A percentile compares a stretch with the other conserved stretches of the same genome.
Evolutionary conservation across 2,329 filamentous ascomycete species (phyloP).

Genomic region (Madurella fahalii): DNA sequence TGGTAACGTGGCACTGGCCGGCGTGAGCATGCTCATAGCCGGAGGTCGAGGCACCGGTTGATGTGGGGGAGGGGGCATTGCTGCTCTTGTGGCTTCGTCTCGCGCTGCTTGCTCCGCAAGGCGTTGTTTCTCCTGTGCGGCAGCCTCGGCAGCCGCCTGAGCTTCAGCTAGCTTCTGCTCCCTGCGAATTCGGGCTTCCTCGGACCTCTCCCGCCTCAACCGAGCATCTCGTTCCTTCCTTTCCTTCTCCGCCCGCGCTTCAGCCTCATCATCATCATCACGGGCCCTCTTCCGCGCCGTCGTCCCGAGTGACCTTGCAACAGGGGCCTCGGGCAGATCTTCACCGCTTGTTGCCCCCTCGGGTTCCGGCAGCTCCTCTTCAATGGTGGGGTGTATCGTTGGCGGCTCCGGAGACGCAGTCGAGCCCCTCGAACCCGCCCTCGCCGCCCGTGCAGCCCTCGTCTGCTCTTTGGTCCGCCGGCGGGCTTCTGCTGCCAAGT

Average conservation of each 20-base stretch:
- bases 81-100: slow-evolving; percentile 7
- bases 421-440: not conserved
- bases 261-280: slow-evolving; percentile 16
- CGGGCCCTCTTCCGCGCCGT: slow-evolving; percentile 13
- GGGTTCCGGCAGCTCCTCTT: slow-evolving; percentile 3
- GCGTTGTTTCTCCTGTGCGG: not conserved
- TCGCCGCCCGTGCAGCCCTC: not conserved
- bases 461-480: slow-evolving; percentile 1
- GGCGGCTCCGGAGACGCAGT: slow-evolving; percentile 1
- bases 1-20: not conserved
- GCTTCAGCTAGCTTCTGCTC: slow-evolving; percentile 7
- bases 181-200: slow-evolving; percentile 1
- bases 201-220: slow-evolving; percentile 12
- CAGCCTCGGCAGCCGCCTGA: not conserved
- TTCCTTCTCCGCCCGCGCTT: slow-evolving; percentile 12
- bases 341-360: slow-evolving; percentile 1
- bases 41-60: not conserved
- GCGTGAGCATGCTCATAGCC: slow-evolving; percentile 1
- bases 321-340: not conserved
- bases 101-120: slow-evolving; percentile 1
- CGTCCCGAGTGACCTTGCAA: not conserved
- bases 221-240: slow-evolving; percentile 13
- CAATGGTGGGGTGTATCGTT: not conserved
- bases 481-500: slow-evolving; percentile 11
- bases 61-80: slow-evolving; percentile 13